Evolutionary conservation across 305 asterid species (phyloP).

Genomic region (Solanum hybrid): DNA sequence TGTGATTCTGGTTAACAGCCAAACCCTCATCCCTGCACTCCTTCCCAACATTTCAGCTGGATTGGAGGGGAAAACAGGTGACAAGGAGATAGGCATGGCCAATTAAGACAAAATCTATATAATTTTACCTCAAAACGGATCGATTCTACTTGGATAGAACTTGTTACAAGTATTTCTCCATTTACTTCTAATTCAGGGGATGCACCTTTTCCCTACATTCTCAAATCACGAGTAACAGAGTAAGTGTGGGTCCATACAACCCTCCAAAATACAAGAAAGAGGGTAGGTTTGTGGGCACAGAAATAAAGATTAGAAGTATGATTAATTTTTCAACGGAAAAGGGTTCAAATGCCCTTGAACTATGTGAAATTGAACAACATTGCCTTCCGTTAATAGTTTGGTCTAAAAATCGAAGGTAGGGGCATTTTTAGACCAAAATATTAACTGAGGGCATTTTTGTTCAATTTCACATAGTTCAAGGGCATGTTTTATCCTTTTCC

Average conservation of each 20-base stretch:
- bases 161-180: conserved; percentile 19
- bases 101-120: background rate
- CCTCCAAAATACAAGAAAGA: background rate
- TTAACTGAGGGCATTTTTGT: background rate
- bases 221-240: conserved; percentile 1
- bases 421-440: background rate
- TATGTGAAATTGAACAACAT: background rate
- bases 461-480: background rate
- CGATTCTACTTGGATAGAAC: conserved; percentile 28
- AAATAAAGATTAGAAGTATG: background rate
- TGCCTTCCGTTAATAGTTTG: background rate
- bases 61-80: background rate
- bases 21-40: background rate
- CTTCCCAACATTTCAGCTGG: background rate
- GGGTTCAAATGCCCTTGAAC: background rate
- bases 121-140: conserved; percentile 83
- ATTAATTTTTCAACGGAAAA: background rate
- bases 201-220: conserved; percentile 19
- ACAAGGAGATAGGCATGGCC: background rate
- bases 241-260: background rate
- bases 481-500: background rate
- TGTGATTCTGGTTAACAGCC: background rate
- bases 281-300: background rate
- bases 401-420: background rate
- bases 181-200: conserved; percentile 12